Evolutionary conservation across 805 yeast genomes (phyloP).

Genomic region (Candida taoyuanica): DNA sequence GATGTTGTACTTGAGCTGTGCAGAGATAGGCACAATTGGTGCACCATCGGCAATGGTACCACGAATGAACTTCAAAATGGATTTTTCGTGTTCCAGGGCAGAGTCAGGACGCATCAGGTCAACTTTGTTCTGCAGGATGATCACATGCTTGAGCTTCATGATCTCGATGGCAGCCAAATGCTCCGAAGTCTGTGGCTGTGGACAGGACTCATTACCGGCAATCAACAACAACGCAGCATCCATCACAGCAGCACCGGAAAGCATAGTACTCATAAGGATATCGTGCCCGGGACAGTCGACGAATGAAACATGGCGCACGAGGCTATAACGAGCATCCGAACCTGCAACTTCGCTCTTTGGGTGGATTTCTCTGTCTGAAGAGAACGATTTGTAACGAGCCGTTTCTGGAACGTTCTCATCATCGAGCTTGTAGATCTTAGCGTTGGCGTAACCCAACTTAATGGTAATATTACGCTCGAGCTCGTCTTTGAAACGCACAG

Average conservation of each 20-base stretch:
- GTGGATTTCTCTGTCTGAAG: constrained; percentile 89
- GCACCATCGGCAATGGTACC: constrained; percentile 99
- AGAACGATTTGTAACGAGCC: constrained; percentile 89
- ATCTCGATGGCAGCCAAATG: constrained; percentile 99
- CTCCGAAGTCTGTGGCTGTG: constrained; percentile 99
- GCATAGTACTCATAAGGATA: constrained; percentile 99
- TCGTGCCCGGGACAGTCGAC: constrained; percentile 99
- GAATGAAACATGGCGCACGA: constrained; percentile 94
- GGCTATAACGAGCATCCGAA: constrained; percentile 81
- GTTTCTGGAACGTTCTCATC: constrained; percentile 87
- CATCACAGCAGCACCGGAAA: constrained; percentile 99
- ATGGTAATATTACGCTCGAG: constrained; percentile 98
- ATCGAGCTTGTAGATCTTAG: constrained; percentile 93
- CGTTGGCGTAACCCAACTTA: constrained; percentile 97
- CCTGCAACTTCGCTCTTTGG: constrained; percentile 91
- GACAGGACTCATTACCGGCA: constrained; percentile 99
- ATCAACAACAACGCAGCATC: constrained; percentile 95
- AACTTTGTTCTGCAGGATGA: constrained; percentile 94
- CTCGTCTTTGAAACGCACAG: constrained; percentile 98
- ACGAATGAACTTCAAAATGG: constrained; percentile 85
- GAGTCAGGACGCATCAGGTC: constrained; percentile 97
- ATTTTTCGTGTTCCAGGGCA: constrained; percentile 92
- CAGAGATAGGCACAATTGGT: constrained; percentile 97
- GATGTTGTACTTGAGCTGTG: constrained; percentile 96
- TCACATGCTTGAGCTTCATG: constrained; percentile 96